Percentiles rank a stretch among this genome's conserved stretches.
phyloP scores from a whole-genome alignment of 257 asterid species.

The Penstemon newberryi region DNA sequence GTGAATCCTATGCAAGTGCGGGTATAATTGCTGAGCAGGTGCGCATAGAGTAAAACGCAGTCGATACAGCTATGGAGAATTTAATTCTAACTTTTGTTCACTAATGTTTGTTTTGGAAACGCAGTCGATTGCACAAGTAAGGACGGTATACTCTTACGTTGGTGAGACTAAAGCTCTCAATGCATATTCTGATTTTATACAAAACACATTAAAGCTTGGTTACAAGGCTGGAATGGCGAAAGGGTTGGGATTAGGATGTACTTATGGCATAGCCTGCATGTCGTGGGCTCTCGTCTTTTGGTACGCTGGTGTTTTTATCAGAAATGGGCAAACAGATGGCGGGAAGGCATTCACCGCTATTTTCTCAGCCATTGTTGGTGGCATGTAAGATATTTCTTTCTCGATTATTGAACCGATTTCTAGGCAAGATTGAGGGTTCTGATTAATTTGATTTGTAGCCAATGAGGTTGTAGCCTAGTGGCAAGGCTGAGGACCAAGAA shows the following conservation, averaged over 20 bases:
- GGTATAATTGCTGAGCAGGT: conserved; percentile 99
- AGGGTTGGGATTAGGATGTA: conserved; percentile 95
- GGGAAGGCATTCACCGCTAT: conserved; percentile 97
- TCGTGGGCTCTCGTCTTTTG: conserved; percentile 98
- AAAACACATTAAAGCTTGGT: conserved; percentile 84
- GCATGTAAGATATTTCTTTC: conserved; percentile 70
- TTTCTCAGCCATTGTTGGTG: conserved; percentile 95
- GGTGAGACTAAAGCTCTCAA: conserved; percentile 79
- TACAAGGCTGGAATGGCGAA: conserved; percentile 99
- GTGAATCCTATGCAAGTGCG: conserved; percentile 95
- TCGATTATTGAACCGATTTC: background rate
- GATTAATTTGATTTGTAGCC: conserved; percentile 11
- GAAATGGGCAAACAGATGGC: conserved; percentile 88
- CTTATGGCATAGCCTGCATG: conserved; percentile 97
- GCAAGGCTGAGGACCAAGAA: too few relatives aligned
- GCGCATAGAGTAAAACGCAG: conserved; percentile 20
- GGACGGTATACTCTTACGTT: conserved; percentile 92
- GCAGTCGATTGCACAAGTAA: conserved; percentile 94
- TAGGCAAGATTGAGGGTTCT: conserved; percentile 11
- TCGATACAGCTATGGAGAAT: too few relatives aligned
- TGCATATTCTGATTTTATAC: conserved; percentile 86
- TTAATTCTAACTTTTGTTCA: background rate
- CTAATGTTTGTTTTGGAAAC: conserved; percentile 24
- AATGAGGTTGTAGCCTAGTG: too few relatives aligned
- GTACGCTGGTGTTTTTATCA: conserved; percentile 96